Evolutionary conservation across 2,329 filamentous ascomycete species (phyloP).

Genomic region (Pseudocercospora fijiensis): DNA sequence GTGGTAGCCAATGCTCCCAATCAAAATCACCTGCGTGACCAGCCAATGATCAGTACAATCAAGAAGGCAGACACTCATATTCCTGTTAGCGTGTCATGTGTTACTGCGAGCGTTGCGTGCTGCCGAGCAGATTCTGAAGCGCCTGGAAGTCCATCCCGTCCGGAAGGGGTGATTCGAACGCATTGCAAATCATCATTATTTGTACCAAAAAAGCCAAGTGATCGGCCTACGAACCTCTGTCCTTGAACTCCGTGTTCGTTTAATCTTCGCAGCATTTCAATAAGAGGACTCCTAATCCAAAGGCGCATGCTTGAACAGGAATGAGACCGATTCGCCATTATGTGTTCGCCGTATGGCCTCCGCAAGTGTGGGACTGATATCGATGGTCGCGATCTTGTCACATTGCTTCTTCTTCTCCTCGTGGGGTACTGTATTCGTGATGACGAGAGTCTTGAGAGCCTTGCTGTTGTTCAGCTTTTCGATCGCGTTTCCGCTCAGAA

Average conservation of each 20-base stretch:
- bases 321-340: constrained; percentile 67
- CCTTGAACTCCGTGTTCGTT: background rate
- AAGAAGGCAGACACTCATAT: too few species aligned
- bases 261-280: background rate
- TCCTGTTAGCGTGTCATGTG: too few species aligned
- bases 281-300: constrained; percentile 15
- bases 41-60: too few species aligned
- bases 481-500: constrained; percentile 83
- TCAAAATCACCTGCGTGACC: too few species aligned
- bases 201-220: background rate
- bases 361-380: constrained; percentile 82
- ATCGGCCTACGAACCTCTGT: background rate
- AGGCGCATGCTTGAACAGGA: constrained; percentile 66
- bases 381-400: constrained; percentile 81
- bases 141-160: background rate
- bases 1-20: too few species aligned
- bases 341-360: constrained; percentile 69
- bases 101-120: too few species aligned
- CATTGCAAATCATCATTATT: background rate
- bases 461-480: constrained; percentile 78
- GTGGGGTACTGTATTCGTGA: constrained; percentile 85
- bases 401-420: constrained; percentile 77
- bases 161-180: background rate
- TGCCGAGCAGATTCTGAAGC: too few species aligned
- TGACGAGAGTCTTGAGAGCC: constrained; percentile 70